These are phyloP conservation scores for Morella rubra DNA, from an alignment of 306 rosid species.

Conservation along the genomic window DNA sequence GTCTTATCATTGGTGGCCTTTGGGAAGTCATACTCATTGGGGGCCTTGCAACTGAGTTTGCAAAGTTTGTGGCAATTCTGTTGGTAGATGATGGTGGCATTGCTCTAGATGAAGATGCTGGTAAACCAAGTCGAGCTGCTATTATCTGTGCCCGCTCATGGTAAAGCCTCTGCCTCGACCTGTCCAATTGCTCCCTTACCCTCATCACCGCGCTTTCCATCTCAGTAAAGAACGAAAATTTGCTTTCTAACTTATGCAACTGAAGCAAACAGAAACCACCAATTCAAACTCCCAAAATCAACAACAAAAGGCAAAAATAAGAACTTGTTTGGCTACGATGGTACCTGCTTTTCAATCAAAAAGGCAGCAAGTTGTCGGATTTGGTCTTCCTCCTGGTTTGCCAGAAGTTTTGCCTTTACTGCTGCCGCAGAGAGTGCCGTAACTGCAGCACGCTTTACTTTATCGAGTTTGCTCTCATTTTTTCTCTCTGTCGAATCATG, in stretches of 20 bases:
- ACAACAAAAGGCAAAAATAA: not conserved
- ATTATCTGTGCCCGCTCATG: constrained; percentile 89
- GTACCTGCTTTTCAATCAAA: constrained; percentile 87
- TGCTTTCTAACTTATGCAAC: constrained; percentile 82
- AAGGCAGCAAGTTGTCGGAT: constrained; percentile 65
- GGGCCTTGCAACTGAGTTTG: constrained; percentile 67
- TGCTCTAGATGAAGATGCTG: constrained; percentile 65
- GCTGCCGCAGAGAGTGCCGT: constrained; percentile 82
- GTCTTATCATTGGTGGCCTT: constrained; percentile 59
- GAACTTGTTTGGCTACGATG: constrained; percentile 22
- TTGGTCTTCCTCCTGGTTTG: constrained; percentile 84
- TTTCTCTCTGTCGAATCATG: constrained; percentile 30
- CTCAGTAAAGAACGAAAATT: constrained; percentile 69
- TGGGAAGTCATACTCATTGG: constrained; percentile 50
- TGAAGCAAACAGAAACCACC: constrained; percentile 38
- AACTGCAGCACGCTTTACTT: constrained; percentile 71
- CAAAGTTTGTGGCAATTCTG: constrained; percentile 49
- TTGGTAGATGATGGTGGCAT: constrained; percentile 49
- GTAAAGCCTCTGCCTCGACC: constrained; percentile 84
- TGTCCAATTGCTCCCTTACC: constrained; percentile 75
- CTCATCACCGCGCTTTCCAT: constrained; percentile 73
- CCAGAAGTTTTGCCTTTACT: constrained; percentile 83
- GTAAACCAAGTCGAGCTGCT: constrained; percentile 72
- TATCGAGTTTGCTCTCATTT: constrained; percentile 49
- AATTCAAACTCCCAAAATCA: constrained; percentile 8